Percentiles rank a stretch among this genome's conserved stretches.
These are phyloP conservation scores for Blastocystis hominis DNA, from an alignment of 352 stramenopile genomes.

Conservation along the genomic window DNA sequence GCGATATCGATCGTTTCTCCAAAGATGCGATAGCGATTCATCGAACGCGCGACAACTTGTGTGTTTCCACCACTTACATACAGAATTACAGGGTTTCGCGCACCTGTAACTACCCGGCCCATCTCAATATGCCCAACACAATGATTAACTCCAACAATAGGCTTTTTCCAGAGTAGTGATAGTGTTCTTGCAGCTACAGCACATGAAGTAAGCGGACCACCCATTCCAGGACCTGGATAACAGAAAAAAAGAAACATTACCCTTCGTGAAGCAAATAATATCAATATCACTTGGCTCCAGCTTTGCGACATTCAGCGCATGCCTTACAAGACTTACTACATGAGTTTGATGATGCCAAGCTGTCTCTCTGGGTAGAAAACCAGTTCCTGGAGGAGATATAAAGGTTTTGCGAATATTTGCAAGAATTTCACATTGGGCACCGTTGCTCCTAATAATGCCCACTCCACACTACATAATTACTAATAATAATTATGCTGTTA, in stretches of 20 bases:
- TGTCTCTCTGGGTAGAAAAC: slow-evolving; percentile 94
- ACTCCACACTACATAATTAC: slow-evolving; percentile 45
- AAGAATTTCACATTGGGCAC: slow-evolving; percentile 76
- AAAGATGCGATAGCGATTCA: slow-evolving; percentile 86
- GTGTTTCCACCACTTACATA: slow-evolving; percentile 98
- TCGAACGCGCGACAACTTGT: slow-evolving; percentile 71
- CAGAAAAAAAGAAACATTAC: slow-evolving; percentile 23
- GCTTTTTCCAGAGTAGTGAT: slow-evolving; percentile 84
- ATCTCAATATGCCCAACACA: slow-evolving; percentile 99
- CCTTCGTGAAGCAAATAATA: slow-evolving; percentile 86
- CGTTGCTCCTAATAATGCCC: slow-evolving; percentile 52
- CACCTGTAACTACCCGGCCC: slow-evolving; percentile 85
- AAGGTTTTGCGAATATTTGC: slow-evolving; percentile 98
- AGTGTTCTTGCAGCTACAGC: slow-evolving; percentile 85
- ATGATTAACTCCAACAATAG: slow-evolving; percentile 93
- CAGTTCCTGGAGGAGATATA: slow-evolving; percentile 86
- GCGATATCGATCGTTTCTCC: slow-evolving; percentile 99
- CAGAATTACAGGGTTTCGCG: slow-evolving; percentile 87
- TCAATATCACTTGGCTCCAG: slow-evolving; percentile 75
- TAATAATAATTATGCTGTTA: slow-evolving; percentile 60
- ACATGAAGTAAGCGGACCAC: slow-evolving; percentile 85
- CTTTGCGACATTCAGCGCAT: slow-evolving; percentile 81
- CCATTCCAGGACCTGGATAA: slow-evolving; percentile 86
- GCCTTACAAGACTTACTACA: slow-evolving; percentile 82
- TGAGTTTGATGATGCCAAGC: slow-evolving; percentile 95